Conservation (phyloP, 108 stramenopile species). For the Ochromonas danica region DNA sequence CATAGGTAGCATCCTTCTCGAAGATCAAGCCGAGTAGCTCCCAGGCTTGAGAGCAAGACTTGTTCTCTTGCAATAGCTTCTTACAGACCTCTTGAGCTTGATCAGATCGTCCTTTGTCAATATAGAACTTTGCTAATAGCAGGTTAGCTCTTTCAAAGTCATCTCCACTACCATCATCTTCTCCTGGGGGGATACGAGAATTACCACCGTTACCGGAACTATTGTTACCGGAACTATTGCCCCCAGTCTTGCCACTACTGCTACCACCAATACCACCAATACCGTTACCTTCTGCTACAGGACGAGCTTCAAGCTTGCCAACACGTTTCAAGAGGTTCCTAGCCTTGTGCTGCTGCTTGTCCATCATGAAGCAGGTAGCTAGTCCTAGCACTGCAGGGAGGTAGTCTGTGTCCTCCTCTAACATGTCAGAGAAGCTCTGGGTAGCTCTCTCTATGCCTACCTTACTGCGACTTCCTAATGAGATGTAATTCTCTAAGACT, state of each 20-base stretch:
- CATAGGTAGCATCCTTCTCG: constrained; percentile 65
- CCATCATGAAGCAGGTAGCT: constrained; percentile 59
- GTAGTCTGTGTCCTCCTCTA: constrained; percentile 56
- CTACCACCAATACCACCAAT: too few species aligned
- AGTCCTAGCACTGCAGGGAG: constrained; percentile 63
- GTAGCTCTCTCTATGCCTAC: constrained; percentile 51
- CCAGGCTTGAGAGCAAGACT: constrained; percentile 60
- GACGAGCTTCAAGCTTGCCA: constrained; percentile 55
- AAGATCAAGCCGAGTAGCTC: constrained; percentile 63
- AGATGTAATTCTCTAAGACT: constrained; percentile 45
- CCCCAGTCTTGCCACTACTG: neutral
- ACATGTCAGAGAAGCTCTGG: constrained; percentile 50
- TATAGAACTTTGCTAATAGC: constrained; percentile 63
- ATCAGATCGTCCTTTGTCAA: constrained; percentile 51
- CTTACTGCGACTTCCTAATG: constrained; percentile 46
- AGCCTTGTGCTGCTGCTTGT: constrained; percentile 51
- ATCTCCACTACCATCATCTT: constrained; percentile 50
- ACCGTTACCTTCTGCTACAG: too few species aligned
- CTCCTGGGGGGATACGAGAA: too few species aligned
- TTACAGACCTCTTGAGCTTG: constrained; percentile 56
- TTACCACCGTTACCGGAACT: too few species aligned
- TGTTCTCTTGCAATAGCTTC: constrained; percentile 59
- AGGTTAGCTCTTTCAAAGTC: constrained; percentile 65
- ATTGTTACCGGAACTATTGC: neutral
- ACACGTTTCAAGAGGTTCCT: constrained; percentile 64